Percentiles rank a stretch among this genome's conserved stretches.
phyloP scores from a whole-genome alignment of 306 rosid genomes.

The Morella rubra region DNA sequence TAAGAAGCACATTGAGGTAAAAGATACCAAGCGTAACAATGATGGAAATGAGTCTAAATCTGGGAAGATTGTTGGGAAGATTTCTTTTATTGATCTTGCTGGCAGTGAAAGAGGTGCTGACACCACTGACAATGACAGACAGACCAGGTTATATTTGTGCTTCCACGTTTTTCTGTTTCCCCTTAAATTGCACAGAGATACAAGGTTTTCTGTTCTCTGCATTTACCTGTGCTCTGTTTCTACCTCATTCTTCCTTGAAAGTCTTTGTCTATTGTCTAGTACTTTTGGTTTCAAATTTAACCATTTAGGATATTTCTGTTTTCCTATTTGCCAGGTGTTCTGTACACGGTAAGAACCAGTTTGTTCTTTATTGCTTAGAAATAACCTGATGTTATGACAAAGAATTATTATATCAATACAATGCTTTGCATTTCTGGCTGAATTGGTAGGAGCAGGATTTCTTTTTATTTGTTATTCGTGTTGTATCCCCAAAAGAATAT shows the following conservation, averaged over 20 bases:
- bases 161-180: not conserved
- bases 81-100: slow-evolving; percentile 98
- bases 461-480: not conserved
- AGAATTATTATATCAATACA: not conserved
- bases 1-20: slow-evolving; percentile 83
- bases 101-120: slow-evolving; percentile 99
- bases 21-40: slow-evolving; percentile 69
- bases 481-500: not conserved
- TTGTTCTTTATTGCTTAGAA: not conserved
- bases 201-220: not conserved
- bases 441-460: not conserved
- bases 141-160: slow-evolving; percentile 66
- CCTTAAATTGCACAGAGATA: not conserved
- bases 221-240: not conserved
- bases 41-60: slow-evolving; percentile 78
- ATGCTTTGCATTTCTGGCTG: not conserved
- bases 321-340: not conserved
- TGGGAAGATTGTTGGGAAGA: slow-evolving; percentile 92
- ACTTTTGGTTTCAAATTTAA: not conserved
- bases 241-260: not conserved
- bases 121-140: slow-evolving; percentile 99
- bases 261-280: not conserved
- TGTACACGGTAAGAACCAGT: not conserved
- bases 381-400: not conserved
- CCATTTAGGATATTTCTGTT: not conserved